phyloP scores from a whole-genome alignment of 768 basidiomycete genomes.

The Coprinellus aureogranulatus region DNA sequence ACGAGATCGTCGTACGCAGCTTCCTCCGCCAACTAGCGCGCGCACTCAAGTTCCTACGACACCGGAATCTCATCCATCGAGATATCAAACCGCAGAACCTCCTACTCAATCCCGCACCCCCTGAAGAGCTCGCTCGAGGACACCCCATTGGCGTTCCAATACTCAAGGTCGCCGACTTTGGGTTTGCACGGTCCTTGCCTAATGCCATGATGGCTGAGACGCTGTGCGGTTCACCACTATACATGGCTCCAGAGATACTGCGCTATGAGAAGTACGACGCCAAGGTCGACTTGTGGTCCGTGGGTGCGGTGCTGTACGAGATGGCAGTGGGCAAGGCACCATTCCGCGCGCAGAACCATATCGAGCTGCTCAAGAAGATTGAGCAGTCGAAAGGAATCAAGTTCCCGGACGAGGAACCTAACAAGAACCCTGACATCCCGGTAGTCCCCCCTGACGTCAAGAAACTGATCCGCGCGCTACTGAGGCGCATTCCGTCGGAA shows the following conservation, averaged over 20 bases:
- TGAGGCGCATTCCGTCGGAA: constrained; percentile 82
- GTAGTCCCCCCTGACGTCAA: constrained; percentile 81
- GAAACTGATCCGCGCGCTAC: constrained; percentile 74
- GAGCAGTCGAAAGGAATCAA: constrained; percentile 87
- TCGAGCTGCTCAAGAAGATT: constrained; percentile 91
- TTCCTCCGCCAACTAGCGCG: constrained; percentile 91
- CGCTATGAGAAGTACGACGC: constrained; percentile 97
- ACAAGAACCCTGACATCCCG: constrained; percentile 49
- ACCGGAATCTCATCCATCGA: constrained; percentile 88
- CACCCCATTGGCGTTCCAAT: constrained; percentile 92
- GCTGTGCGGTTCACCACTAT: constrained; percentile 95
- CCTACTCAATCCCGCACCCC: constrained; percentile 77
- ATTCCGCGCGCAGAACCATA: constrained; percentile 93
- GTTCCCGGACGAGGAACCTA: constrained; percentile 89
- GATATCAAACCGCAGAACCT: constrained; percentile 99
- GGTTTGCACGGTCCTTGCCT: constrained; percentile 90
- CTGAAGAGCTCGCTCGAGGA: constrained; percentile 77
- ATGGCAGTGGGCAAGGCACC: constrained; percentile 93
- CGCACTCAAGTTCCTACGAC: constrained; percentile 88
- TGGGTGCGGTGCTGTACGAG: constrained; percentile 95
- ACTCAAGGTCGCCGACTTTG: constrained; percentile 97
- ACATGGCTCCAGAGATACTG: constrained; percentile 99
- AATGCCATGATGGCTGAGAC: constrained; percentile 96
- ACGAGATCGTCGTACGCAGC: constrained; percentile 86
- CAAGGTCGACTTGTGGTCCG: constrained; percentile 97